A percentile compares a stretch with the other conserved stretches of the same genome.
Conservation (phyloP, 1,139 yeast genomes). For the Taphrina populina region DNA sequence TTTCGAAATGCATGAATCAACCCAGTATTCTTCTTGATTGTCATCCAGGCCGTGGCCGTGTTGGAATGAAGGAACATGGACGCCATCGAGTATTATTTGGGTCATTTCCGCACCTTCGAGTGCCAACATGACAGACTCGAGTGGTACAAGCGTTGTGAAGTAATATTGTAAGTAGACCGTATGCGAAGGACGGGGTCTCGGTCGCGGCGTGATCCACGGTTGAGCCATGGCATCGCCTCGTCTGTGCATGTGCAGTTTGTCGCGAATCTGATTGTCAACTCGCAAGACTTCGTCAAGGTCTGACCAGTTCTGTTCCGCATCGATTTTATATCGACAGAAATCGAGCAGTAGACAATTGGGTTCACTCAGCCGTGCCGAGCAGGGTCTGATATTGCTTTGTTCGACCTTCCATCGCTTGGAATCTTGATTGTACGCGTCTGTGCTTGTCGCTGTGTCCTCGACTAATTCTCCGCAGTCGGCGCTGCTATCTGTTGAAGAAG, state of each 20-base stretch:
- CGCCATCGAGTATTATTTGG: constrained; percentile 5
- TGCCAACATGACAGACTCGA: constrained; percentile 1
- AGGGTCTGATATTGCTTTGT: too few species aligned
- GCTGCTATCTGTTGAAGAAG: too few species aligned
- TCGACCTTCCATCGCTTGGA: too few species aligned
- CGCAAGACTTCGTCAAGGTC: constrained; percentile 16
- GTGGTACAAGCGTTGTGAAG: not conserved
- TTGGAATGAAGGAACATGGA: not conserved
- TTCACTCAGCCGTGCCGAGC: constrained; percentile 1
- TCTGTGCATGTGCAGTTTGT: constrained; percentile 11
- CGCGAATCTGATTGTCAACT: constrained; percentile 18
- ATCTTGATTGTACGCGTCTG: too few species aligned
- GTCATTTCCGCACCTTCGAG: constrained; percentile 22
- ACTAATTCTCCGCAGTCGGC: too few species aligned
- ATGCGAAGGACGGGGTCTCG: constrained; percentile 20
- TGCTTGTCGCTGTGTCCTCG: too few species aligned
- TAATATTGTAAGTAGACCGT: constrained; percentile 7
- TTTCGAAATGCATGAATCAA: constrained; percentile 12
- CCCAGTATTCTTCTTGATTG: constrained; percentile 13
- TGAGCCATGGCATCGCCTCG: constrained; percentile 31
- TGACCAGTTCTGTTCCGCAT: constrained; percentile 5
- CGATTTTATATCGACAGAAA: constrained; percentile 18
- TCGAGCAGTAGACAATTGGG: constrained; percentile 24
- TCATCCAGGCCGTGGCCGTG: too few species aligned
- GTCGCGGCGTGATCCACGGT: constrained; percentile 27